Percentiles rank a stretch among this genome's conserved stretches.
Evolutionary conservation across 345 rosid genomes (phyloP).

Genomic region (Adansonia digitata): DNA sequence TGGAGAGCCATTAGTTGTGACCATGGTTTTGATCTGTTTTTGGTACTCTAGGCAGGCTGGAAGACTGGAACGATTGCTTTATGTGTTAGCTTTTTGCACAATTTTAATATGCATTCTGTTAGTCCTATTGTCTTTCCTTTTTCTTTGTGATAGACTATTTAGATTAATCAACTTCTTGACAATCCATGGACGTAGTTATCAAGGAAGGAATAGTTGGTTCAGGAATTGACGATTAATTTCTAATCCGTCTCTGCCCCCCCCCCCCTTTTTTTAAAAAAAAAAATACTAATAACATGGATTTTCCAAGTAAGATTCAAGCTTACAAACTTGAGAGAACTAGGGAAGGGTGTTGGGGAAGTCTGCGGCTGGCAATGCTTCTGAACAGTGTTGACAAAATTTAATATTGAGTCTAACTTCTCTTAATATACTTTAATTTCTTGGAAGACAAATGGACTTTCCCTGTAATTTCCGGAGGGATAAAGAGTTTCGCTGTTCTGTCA

Average conservation of each 20-base stretch:
- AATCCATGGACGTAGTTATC: background rate
- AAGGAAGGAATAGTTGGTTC: background rate
- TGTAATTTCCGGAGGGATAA: background rate
- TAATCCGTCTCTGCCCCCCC: background rate
- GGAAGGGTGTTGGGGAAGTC: background rate
- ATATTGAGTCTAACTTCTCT: background rate
- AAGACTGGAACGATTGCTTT: background rate
- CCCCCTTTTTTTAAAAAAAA: too few species aligned
- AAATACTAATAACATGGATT: background rate
- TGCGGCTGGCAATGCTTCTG: background rate
- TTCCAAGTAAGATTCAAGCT: background rate
- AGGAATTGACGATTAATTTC: background rate
- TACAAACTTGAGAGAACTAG: background rate
- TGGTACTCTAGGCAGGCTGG: background rate
- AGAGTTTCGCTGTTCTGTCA: background rate
- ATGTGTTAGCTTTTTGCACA: background rate
- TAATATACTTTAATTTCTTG: background rate
- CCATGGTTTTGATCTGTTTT: background rate
- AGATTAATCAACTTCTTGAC: background rate
- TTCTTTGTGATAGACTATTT: background rate
- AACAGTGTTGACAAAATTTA: background rate
- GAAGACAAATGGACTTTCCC: background rate
- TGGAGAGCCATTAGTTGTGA: background rate
- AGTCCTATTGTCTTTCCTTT: background rate
- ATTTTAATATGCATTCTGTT: background rate